phyloP scores from a whole-genome alignment of 495 filamentous ascomycete species.

The Aspergillus asperescens region DNA sequence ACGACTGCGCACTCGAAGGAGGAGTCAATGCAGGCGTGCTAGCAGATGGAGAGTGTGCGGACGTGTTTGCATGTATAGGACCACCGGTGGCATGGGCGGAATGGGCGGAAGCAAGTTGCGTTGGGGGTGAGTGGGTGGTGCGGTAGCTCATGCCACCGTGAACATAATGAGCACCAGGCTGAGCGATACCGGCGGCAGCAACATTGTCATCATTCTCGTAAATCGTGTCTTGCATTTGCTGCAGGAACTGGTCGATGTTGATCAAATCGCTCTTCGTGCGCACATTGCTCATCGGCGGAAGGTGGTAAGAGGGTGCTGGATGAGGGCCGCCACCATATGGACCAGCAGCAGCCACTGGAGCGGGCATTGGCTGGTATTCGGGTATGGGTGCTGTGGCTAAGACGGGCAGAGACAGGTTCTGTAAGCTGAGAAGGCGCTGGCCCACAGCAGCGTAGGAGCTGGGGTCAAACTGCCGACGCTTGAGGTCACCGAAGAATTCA shows the following conservation, averaged over 20 bases:
- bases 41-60: constrained; percentile 46
- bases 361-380: constrained; percentile 60
- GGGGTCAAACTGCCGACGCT: constrained; percentile 82
- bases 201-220: constrained; percentile 83
- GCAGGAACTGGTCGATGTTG: constrained; percentile 86
- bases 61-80: constrained; percentile 52
- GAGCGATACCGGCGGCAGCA: constrained; percentile 66
- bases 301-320: constrained; percentile 57
- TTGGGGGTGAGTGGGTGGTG: constrained; percentile 65
- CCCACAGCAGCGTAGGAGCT: constrained; percentile 76
- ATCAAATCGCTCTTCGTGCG: constrained; percentile 89
- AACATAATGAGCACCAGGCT: constrained; percentile 61
- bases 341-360: constrained; percentile 50
- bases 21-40: constrained; percentile 85
- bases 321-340: constrained; percentile 44
- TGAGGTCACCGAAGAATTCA: constrained; percentile 88
- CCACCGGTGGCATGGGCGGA: constrained; percentile 53
- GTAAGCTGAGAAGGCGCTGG: constrained; percentile 69
- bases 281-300: constrained; percentile 80
- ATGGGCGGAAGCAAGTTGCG: constrained; percentile 50
- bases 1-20: constrained; percentile 78
- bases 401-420: constrained; percentile 64
- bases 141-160: constrained; percentile 58
- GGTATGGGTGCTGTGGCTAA: constrained; percentile 52
- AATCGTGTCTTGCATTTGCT: constrained; percentile 89